Evolutionary conservation across 257 asterid genomes (phyloP).

Genomic region (Scutellaria galericulata): DNA sequence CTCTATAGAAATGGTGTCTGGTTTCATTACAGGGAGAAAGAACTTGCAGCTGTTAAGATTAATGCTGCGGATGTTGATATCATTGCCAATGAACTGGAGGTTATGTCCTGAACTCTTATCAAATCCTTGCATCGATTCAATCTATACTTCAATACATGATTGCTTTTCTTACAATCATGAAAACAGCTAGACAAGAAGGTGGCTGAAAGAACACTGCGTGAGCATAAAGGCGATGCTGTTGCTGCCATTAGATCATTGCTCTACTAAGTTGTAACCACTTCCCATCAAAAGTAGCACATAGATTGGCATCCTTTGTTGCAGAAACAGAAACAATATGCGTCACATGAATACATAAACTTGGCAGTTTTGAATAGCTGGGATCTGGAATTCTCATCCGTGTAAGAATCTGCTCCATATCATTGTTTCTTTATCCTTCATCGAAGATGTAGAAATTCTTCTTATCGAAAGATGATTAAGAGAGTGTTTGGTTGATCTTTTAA

Average conservation of each 20-base stretch:
- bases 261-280: conserved; percentile 35
- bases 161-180: neutral
- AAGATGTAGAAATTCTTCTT: too few species aligned
- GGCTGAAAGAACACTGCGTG: conserved; percentile 86
- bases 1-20: conserved; percentile 1
- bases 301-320: neutral
- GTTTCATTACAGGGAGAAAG: conserved; percentile 71
- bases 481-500: too few species aligned
- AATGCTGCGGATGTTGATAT: conserved; percentile 84
- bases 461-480: too few species aligned
- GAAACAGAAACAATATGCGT: neutral
- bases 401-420: neutral
- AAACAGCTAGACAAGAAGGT: conserved; percentile 85
- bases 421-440: neutral
- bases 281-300: neutral
- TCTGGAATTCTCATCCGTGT: conserved; percentile 9
- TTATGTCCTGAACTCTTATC: conserved; percentile 23
- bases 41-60: conserved; percentile 89
- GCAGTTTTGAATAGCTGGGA: conserved; percentile 7
- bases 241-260: conserved; percentile 91
- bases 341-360: neutral
- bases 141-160: neutral
- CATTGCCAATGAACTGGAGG: conserved; percentile 93
- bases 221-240: conserved; percentile 93
- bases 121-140: neutral